Evolutionary conservation across 2,329 filamentous ascomycete species (phyloP), one percentile per base, ranked within the genome.

Genomic region (Periconia digitata): DNA sequence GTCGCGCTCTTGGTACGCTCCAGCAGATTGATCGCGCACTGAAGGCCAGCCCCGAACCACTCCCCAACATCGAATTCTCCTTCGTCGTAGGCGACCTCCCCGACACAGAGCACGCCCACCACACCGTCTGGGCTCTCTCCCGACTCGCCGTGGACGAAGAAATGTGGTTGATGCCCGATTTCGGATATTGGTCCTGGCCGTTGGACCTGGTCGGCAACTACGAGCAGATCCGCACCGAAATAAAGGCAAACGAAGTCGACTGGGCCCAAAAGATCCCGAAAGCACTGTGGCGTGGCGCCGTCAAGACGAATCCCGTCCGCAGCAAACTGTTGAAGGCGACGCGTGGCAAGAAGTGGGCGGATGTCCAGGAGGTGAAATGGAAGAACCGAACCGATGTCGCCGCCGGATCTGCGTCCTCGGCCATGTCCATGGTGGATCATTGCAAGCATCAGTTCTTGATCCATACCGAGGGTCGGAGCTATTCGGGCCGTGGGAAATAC

Each of bases 11-110:
- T 13, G 78, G 80, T n/a, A 74, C 76, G 8, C 73, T 84, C 1
- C 75, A 80, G 60, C 77, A 80, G 53, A 72, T 84, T 53, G 69
- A 82, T 59, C 75, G 77, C 49, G 79, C 80, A 5, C 61, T 83
- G 12, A 56, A 77, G 23, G 78, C 81, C 10, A 75, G 77, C 7
- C 78, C 79, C 0, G 63, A 71, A 5, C 69, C 70, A 0, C 55
- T 80, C 2, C 79, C 80, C 4, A 71, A 82, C 60, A 79, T 78
- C 21, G 67, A 79, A 55, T 76, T 84, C 59, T 70, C 77, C 37
- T 71, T 84, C 55, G 76, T 75, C 62, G 74, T 83, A 59, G 42
- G 51, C 40, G 55, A 58, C 27, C n/a, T 55, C 10, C 43, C 58
- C 18, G 47, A 62, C 23, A 37, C 43, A 16, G 40, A 40, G 18